These are phyloP conservation scores for Dactylellina leptospora DNA, from an alignment of 2,329 filamentous ascomycete genomes.

Conservation along the genomic window DNA sequence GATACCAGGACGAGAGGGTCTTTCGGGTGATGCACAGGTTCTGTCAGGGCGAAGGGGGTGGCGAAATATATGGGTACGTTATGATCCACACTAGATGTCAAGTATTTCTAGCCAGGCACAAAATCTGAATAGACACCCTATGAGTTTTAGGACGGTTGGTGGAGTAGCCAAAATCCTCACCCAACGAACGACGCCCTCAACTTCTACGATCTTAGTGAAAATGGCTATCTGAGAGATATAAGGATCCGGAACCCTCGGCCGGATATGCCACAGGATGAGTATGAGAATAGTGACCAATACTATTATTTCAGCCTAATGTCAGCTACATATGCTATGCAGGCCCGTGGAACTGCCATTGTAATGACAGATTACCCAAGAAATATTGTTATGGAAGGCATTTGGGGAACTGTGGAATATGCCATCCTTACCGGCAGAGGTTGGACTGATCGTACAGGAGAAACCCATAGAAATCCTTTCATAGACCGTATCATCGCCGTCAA, in stretches of 20 bases:
- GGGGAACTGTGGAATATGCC: constrained; percentile 12
- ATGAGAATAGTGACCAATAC: constrained; percentile 22
- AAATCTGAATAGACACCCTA: background rate
- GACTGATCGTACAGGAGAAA: constrained; percentile 11
- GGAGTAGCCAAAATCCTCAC: constrained; percentile 3
- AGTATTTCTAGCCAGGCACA: too few relatives aligned
- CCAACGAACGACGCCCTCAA: background rate
- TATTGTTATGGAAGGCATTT: constrained; percentile 11
- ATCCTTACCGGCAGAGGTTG: constrained; percentile 13
- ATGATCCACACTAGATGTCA: too few relatives aligned
- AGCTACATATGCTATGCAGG: constrained; percentile 18
- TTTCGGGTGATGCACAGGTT: constrained; percentile 4
- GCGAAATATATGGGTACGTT: constrained; percentile 29
- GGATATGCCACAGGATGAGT: background rate
- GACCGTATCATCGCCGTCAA: constrained; percentile 24
- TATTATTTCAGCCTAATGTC: constrained; percentile 33
- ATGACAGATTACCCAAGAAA: constrained; percentile 9
- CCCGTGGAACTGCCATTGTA: constrained; percentile 12
- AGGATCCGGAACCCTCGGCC: constrained; percentile 7
- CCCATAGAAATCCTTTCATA: background rate
- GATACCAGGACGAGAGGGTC: constrained; percentile 1
- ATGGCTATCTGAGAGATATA: constrained; percentile 20
- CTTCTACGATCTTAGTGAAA: constrained; percentile 15
- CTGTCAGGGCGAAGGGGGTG: constrained; percentile 8
- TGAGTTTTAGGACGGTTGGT: constrained; percentile 19